Evolutionary conservation across 148 eudicot species (phyloP).

Genomic region (Mesembryanthemum crystallinum): DNA sequence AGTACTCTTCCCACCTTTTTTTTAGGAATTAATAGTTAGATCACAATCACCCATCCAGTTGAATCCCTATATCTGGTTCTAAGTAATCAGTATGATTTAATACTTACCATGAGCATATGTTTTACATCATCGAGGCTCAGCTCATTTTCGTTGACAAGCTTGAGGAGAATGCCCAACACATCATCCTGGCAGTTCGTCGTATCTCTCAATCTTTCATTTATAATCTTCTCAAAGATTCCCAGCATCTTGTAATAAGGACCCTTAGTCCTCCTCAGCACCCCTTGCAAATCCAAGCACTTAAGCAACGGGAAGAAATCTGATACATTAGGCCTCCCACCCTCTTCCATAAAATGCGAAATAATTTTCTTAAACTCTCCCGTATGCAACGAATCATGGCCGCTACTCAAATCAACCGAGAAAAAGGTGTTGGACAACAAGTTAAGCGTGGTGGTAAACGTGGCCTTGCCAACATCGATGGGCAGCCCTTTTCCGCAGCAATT

Average conservation of each 20-base stretch:
- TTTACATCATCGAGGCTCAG: constrained; percentile 25
- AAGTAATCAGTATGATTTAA: not conserved
- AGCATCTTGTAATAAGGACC: not conserved
- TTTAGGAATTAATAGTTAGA: no score
- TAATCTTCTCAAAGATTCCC: constrained; percentile 25
- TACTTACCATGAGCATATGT: constrained; percentile 27
- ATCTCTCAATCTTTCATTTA: constrained; percentile 18
- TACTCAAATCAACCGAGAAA: constrained; percentile 28
- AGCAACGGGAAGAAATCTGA: constrained; percentile 31
- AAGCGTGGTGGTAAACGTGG: constrained; percentile 23
- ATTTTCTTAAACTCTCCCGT: constrained; percentile 27
- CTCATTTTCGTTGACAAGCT: constrained; percentile 16
- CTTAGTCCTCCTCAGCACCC: constrained; percentile 6
- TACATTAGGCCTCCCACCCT: constrained; percentile 22
- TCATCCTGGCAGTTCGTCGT: constrained; percentile 11
- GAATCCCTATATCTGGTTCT: no score
- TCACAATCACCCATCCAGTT: no score
- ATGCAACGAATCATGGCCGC: not conserved
- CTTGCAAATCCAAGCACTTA: constrained; percentile 23
- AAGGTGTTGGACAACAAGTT: constrained; percentile 31
- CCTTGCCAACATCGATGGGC: constrained; percentile 28
- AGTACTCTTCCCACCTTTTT: no score
- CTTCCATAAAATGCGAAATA: constrained; percentile 13
- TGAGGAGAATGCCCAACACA: constrained; percentile 24
- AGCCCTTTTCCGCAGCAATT: constrained; percentile 2